Base-by-base conservation (phyloP, 1,284 basidiomycete genomes). In the Fomes fomentarius region DNA sequence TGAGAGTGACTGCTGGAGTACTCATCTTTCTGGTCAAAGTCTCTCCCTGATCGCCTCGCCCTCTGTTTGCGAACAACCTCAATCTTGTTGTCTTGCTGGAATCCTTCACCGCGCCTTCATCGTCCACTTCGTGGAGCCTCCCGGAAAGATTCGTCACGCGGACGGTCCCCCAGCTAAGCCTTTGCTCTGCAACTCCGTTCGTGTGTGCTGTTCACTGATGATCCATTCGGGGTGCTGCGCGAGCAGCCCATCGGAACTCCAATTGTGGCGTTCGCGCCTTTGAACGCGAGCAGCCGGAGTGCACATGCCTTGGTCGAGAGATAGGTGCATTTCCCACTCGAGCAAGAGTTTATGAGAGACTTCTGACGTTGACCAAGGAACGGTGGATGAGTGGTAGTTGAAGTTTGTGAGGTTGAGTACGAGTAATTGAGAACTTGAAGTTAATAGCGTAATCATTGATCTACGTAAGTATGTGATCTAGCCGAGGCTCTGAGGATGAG, bases 41-140 rank as follows among this genome's bases (percentile, higher is more conserved):
- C 96, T 94, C 56, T 85, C 88, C 89, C 93, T 96, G 5, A 96
- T 66, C 9, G 84, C 74, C 58, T 94, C 90, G 0, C 89, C 91
- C 62, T 84, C 79, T 11, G 74, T 73, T 82, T 1, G 91, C 90
- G 1, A 95, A 81, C 28, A 96, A 75, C 0, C 94, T 93, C 65
- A 95, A 95, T 9, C 93, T 93, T 66, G 89, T 93, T 56, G 78
- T 74, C 49, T 79, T 76, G 46, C 84, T 78, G 66, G 93, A 94
- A 71, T 86, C 81, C 64, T 78, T 80, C 2, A 90, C 87, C 49
- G 82, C 76, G 11, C 79, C 65, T 87, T 90, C 4, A 68, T 68
- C 22, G 86, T 84, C 78, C 86, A 87, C 52, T 77, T 79, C 2
- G 69, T 58, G 26, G 88, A 68, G 63, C 92, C 82, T 4, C 78